A percentile compares a stretch with the other conserved stretches of the same genome.
Conservation (phyloP, 2,329 filamentous ascomycete species). For the Colletotrichum cereale region DNA sequence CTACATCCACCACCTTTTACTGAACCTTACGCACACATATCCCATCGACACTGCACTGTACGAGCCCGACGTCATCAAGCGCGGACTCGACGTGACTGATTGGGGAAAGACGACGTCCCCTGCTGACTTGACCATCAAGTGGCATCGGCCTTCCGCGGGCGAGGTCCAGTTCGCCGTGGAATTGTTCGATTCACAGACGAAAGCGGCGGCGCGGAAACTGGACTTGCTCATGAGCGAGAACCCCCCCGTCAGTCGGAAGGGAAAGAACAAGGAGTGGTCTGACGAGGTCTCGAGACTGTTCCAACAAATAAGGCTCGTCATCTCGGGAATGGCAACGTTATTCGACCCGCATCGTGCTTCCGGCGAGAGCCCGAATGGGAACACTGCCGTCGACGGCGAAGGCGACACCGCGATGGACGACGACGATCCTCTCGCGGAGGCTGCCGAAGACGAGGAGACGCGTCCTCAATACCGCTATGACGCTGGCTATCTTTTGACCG, state of each 20-base stretch:
- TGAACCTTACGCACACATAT: slow-evolving; percentile 95
- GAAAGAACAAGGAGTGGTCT: slow-evolving; percentile 98
- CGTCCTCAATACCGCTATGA: slow-evolving; percentile 90
- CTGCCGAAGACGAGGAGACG: slow-evolving; percentile 83
- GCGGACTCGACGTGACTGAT: slow-evolving; percentile 80
- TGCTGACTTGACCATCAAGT: slow-evolving; percentile 83
- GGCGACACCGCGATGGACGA: slow-evolving; percentile 55
- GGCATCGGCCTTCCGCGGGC: slow-evolving; percentile 85
- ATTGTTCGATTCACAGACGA: slow-evolving; percentile 87
- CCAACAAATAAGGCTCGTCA: slow-evolving; percentile 86
- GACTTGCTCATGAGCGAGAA: slow-evolving; percentile 84
- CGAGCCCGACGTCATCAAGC: slow-evolving; percentile 79
- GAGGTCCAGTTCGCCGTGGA: slow-evolving; percentile 92
- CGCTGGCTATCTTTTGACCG: slow-evolving; percentile 84
- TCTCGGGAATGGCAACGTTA: slow-evolving; percentile 89
- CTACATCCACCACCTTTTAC: slow-evolving; percentile 93
- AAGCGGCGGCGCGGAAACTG: slow-evolving; percentile 80
- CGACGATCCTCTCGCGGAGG: slow-evolving; percentile 70
- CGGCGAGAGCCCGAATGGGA: slow-evolving; percentile 54
- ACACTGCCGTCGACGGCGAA: slow-evolving; percentile 63
- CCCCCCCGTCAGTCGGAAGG: slow-evolving; percentile 87
- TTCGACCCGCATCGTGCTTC: slow-evolving; percentile 85
- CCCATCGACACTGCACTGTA: slow-evolving; percentile 90
- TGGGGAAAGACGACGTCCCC: slow-evolving; percentile 88
- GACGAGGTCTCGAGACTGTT: slow-evolving; percentile 94